These are phyloP conservation scores for Lodderomyces elongisporus DNA, from an alignment of 1,139 yeast genomes.

Conservation along the genomic window DNA sequence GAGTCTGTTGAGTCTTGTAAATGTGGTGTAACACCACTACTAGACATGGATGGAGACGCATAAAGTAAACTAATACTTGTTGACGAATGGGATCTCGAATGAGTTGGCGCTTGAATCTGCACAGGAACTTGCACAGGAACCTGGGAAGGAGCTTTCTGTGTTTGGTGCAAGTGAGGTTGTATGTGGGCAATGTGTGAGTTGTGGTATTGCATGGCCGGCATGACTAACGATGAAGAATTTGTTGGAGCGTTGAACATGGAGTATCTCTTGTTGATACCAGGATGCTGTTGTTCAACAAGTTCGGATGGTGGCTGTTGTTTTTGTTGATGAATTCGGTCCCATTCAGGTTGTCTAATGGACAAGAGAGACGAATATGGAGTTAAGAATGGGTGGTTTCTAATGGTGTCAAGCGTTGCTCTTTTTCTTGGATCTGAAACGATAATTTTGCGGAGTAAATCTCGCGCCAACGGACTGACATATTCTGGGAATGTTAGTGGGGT, in stretches of 20 bases:
- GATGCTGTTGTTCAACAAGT: constrained; percentile 7
- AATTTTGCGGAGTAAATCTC: constrained; percentile 82
- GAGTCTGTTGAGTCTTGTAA: constrained; percentile 11
- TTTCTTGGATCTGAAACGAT: constrained; percentile 81
- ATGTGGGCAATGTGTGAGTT: constrained; percentile 5
- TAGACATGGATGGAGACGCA: constrained; percentile 50
- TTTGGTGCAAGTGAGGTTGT: constrained; percentile 3
- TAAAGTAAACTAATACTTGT: constrained; percentile 38
- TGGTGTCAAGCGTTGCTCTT: constrained; percentile 64
- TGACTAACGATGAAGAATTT: constrained; percentile 31
- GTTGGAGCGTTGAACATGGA: constrained; percentile 45
- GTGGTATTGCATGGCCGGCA: constrained; percentile 9
- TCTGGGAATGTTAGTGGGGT: constrained; percentile 95
- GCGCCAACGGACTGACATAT: constrained; percentile 83
- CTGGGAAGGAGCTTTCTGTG: background rate
- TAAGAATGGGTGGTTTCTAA: constrained; percentile 84
- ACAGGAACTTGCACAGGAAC: background rate
- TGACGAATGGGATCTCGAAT: constrained; percentile 42
- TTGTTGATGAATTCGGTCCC: constrained; percentile 62
- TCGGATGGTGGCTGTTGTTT: constrained; percentile 15
- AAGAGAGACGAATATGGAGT: constrained; percentile 75
- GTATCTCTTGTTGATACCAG: constrained; percentile 30
- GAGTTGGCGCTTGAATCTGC: constrained; percentile 11
- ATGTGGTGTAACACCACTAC: constrained; percentile 41
- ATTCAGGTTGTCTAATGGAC: constrained; percentile 80